Evolutionary conservation across 305 asterid species (phyloP).

Genomic region (Fraxinus xanthoxyloides): DNA sequence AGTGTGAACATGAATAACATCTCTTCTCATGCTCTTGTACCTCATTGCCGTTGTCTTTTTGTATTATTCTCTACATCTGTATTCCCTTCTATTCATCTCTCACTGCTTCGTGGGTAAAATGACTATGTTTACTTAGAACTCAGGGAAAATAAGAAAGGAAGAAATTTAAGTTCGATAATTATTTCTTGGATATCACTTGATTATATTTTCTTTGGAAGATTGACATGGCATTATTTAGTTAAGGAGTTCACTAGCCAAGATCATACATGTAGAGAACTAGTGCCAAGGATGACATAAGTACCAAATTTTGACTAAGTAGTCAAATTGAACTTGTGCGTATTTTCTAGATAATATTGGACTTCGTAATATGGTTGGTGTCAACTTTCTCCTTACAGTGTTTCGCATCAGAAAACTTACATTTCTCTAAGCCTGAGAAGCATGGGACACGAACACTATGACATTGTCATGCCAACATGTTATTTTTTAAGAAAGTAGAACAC

Average conservation of each 20-base stretch:
- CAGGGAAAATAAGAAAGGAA: not conserved
- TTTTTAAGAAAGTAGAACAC: not conserved
- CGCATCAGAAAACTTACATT: not conserved
- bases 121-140: not conserved
- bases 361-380: not conserved
- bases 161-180: not conserved
- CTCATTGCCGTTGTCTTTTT: not conserved
- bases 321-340: not conserved
- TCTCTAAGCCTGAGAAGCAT: not conserved
- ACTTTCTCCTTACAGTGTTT: not conserved
- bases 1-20: not conserved
- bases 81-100: not conserved
- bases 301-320: not conserved
- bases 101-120: not conserved
- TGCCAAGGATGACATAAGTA: not conserved
- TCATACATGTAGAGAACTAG: not conserved
- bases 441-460: not conserved
- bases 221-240: not conserved
- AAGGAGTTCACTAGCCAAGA: not conserved
- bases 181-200: not conserved
- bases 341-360: not conserved
- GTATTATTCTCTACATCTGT: not conserved
- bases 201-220: not conserved
- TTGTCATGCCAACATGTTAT: not conserved
- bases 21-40: not conserved